A percentile compares a stretch with the other conserved stretches of the same genome.
These are phyloP conservation scores for Pseudogymnoascus sp. DNA, from an alignment of 2,329 filamentous ascomycete genomes.

Conservation along the genomic window DNA sequence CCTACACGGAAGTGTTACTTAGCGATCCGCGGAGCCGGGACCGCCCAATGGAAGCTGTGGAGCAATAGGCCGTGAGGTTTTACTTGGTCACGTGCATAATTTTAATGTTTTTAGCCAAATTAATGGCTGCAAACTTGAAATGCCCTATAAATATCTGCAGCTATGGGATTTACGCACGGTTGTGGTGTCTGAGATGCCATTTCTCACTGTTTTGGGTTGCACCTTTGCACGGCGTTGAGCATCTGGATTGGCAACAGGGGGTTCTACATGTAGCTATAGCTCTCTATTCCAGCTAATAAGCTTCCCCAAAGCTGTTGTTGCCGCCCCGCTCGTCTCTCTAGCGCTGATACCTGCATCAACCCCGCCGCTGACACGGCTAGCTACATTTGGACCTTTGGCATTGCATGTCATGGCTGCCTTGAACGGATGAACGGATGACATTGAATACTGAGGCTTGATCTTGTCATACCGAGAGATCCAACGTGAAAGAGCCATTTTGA, in stretches of 20 bases:
- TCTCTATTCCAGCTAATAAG: not conserved
- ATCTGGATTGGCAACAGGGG: not conserved
- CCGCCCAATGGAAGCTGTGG: not conserved
- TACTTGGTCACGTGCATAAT: not conserved
- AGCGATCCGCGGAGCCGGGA: not conserved
- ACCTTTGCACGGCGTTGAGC: not conserved
- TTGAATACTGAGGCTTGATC: not conserved
- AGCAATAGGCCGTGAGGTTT: not conserved
- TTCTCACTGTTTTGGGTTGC: not conserved
- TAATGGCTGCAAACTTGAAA: not conserved
- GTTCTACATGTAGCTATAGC: not conserved
- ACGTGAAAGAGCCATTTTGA: not conserved
- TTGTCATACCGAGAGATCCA: not conserved
- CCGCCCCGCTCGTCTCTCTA: not conserved
- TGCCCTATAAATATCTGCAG: not conserved
- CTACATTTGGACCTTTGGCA: not conserved
- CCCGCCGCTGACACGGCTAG: not conserved
- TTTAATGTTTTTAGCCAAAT: not conserved
- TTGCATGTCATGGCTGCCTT: not conserved
- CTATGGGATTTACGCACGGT: not conserved
- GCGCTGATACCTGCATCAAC: not conserved
- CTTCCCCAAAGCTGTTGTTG: not conserved
- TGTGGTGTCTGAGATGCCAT: not conserved
- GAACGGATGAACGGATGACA: not conserved
- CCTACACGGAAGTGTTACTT: not conserved